Conservation (phyloP, 495 filamentous ascomycete species). For the Rostrohypoxylon terebratum region DNA sequence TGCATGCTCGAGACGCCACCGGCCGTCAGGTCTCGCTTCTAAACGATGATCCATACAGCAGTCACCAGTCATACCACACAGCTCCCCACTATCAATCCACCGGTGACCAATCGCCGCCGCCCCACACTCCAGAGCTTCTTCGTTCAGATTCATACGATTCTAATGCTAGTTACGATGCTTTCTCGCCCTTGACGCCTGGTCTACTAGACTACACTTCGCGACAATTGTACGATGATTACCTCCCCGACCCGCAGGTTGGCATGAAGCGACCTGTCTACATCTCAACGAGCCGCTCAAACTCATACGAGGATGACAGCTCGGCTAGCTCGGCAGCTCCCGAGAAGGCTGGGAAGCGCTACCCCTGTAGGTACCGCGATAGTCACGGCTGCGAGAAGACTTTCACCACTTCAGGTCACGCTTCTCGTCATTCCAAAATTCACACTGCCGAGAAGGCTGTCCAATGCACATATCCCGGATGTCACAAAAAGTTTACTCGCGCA, state of each 20-base stretch:
- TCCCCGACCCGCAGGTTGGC: constrained; percentile 39
- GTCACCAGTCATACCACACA: constrained; percentile 47
- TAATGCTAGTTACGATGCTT: constrained; percentile 60
- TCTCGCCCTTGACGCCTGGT: constrained; percentile 62
- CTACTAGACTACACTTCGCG: constrained; percentile 53
- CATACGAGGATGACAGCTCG: constrained; percentile 57
- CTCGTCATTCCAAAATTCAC: constrained; percentile 96
- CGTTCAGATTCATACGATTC: constrained; percentile 68
- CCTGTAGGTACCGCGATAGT: constrained; percentile 71
- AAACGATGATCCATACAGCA: constrained; percentile 60
- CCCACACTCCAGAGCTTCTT: constrained; percentile 62
- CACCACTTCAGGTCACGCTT: constrained; percentile 95
- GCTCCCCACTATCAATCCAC: constrained; percentile 44
- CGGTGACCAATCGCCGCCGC: constrained; percentile 52
- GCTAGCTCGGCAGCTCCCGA: constrained; percentile 49
- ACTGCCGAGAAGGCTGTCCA: constrained; percentile 93
- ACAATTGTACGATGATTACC: constrained; percentile 55
- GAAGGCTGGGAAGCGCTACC: constrained; percentile 68
- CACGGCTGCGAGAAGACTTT: constrained; percentile 85
- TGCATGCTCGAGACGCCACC: constrained; percentile 63
- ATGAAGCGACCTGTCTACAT: constrained; percentile 49
- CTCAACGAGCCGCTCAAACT: constrained; percentile 51
- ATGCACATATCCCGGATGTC: constrained; percentile 80
- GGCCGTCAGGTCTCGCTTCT: constrained; percentile 65
- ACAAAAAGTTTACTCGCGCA: constrained; percentile 93